Evolutionary conservation across 352 stramenopile genomes (phyloP), one percentile per base, ranked within the genome.

Genomic region (Poterioochromonas sp.): DNA sequence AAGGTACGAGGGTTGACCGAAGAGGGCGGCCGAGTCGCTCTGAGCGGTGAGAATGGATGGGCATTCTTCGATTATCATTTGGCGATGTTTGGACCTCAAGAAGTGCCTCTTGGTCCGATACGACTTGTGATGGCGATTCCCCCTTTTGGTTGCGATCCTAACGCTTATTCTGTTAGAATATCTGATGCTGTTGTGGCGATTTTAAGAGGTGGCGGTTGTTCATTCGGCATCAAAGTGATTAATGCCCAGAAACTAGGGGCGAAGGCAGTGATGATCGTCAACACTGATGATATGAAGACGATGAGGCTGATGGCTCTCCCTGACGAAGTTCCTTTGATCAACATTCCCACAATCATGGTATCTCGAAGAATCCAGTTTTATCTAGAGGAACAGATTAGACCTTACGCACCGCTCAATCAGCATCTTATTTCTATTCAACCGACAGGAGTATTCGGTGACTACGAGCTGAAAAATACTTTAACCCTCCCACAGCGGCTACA

Each of bases 11-110:
- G 65, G 5, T 26, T 51, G 41, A 54, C 65, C 5, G 65, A 74
- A n/a, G 65, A 74, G 29, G 65, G 65, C n/a, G 65, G 65, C 15
- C 37, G 65, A 34, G 15, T 74, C 11, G 65, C 65, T 39, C 1
- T 74, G 15, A n/a, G 2, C 8, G 65, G 65, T 20, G 41, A 53
- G 22, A 74, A 74, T 54, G 65, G 65, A 18, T 74, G 65, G 65
- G 65, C 65, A 29, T 74, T 74, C n/a, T 74, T 74, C 41, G 65
- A 74, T 39, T 74, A 74, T 54, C 65, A 74, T 39, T 39, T 74
- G 35, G 65, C 65, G 8, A 51, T 74, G 41, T 74, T 74, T 54
- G 65, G 65, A 1, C 65, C 65, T 32, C 39, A 74, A 54, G 65
- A 74, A 54, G 65, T 74, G 15, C 65, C 65, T 8, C n/a, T 74